Percentiles rank a stretch among this genome's conserved stretches.
phyloP scores from a whole-genome alignment of 1,284 basidiomycete genomes.

The Athelia sp. region DNA sequence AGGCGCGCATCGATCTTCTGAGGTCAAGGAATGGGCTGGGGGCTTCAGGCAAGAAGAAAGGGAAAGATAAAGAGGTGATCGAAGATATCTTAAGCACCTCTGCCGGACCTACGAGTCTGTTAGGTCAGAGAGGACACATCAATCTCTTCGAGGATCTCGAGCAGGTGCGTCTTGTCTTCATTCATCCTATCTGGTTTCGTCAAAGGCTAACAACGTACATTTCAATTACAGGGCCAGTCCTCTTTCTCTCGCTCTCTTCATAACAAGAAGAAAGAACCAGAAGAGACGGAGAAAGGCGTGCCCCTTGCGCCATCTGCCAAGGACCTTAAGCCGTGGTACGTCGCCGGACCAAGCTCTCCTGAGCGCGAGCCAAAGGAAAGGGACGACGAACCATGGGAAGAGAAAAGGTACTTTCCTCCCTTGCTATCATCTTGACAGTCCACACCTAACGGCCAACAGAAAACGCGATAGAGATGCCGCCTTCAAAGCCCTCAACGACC shows the following conservation, averaged over 20 bases:
- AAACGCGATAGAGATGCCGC: slow-evolving; percentile 56
- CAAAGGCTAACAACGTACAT: too few relatives aligned
- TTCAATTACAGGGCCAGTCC: slow-evolving; percentile 39
- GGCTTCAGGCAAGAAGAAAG: slow-evolving; percentile 31
- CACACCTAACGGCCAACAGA: slow-evolving; percentile 27
- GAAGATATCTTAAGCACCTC: slow-evolving; percentile 22
- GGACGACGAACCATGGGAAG: slow-evolving; percentile 27
- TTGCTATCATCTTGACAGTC: slow-evolving; percentile 2
- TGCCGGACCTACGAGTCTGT: slow-evolving; percentile 4
- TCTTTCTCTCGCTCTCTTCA: slow-evolving; percentile 27
- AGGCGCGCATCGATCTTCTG: slow-evolving; percentile 68
- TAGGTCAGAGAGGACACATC: slow-evolving; percentile 50
- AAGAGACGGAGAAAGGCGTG: slow-evolving; percentile 64
- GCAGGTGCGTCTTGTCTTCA: slow-evolving; percentile 32
- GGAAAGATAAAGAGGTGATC: slow-evolving; percentile 31
- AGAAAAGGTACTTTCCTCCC: slow-evolving; percentile 21
- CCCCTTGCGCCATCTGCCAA: slow-evolving; percentile 67
- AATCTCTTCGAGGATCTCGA: slow-evolving; percentile 78
- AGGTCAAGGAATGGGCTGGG: slow-evolving; percentile 50
- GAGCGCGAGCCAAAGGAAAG: slow-evolving; percentile 11
- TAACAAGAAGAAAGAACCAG: slow-evolving; percentile 38
- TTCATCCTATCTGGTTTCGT: too few relatives aligned
- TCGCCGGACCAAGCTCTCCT: slow-evolving; percentile 13
- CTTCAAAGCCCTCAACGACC: slow-evolving; percentile 62
- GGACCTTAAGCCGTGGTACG: slow-evolving; percentile 79